Percentiles rank a stretch among this genome's conserved stretches.
These are phyloP conservation scores for Schizophyllum amplum DNA, from an alignment of 1,284 basidiomycete species.

Conservation along the genomic window DNA sequence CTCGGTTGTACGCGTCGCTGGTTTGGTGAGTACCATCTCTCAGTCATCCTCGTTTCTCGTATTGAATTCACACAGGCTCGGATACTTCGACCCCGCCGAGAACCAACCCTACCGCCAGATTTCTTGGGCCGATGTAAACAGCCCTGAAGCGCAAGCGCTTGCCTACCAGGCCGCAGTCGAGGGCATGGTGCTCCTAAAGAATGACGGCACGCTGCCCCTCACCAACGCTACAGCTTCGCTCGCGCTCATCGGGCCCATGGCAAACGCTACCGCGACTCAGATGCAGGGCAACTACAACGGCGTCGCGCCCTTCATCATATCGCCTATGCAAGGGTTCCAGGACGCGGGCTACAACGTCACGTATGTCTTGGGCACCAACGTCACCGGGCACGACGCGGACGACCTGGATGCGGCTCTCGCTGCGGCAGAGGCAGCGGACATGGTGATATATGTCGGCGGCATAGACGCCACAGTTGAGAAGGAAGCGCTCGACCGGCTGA, in stretches of 20 bases:
- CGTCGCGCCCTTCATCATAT: constrained; percentile 44
- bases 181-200: constrained; percentile 48
- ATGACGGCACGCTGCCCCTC: constrained; percentile 45
- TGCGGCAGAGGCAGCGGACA: constrained; percentile 54
- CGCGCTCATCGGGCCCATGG: constrained; percentile 48
- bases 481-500: constrained; percentile 40
- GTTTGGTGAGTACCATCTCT: constrained; percentile 29
- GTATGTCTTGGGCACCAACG: constrained; percentile 33
- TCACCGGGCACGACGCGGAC: constrained; percentile 24
- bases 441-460: constrained; percentile 52
- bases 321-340: constrained; percentile 39
- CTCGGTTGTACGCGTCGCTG: constrained; percentile 42
- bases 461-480: constrained; percentile 45
- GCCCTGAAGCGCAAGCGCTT: constrained; percentile 35
- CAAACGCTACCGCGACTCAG: constrained; percentile 38
- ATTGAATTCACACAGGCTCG: constrained; percentile 27
- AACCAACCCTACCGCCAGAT: constrained; percentile 43
- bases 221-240: constrained; percentile 31
- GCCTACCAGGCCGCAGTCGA: constrained; percentile 43
- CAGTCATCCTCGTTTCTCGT: not conserved
- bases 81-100: constrained; percentile 45
- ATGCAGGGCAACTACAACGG: constrained; percentile 54
- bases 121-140: constrained; percentile 39
- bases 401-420: constrained; percentile 53
- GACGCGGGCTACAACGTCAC: constrained; percentile 38